Base-by-base conservation (phyloP, 805 yeast species). In the Pichia heedii region DNA sequence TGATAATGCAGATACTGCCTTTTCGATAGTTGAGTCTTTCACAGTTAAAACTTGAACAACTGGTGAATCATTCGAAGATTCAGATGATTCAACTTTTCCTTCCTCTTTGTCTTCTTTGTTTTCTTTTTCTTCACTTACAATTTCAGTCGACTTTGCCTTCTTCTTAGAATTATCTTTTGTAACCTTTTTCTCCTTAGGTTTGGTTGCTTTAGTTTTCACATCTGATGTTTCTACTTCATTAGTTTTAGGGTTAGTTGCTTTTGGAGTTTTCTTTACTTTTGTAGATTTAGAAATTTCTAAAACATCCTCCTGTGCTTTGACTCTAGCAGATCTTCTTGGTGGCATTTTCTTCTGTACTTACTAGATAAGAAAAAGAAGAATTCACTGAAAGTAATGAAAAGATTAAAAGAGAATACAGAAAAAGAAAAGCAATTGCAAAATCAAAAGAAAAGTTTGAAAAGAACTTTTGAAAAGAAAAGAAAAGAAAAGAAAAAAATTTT, bases 1-100 rank as follows among this genome's bases (percentile, higher is more conserved):
- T 44, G 68, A 65, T 56, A 93, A 72, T 52, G 87, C 94, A 16
- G 65, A 55, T 37, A 84, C 61, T 12, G 90, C 89, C 49, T 74
- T 74, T 18, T 51, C 47, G 15, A 74, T 56, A 26, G 53, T 51
- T 1, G 44, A 39, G 12, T 54, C 57, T 40, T 61, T 56, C 15
- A 57, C 33, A 65, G 64, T 34, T 19, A 38, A 33, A 29, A 26
- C 35, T 35, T 40, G 44, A 21, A 40, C 40, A 30, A 20, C 42
- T 5, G 35, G 41, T 3, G 38, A 42, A 27, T 16, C 4, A 24
- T 36, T 33, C 9, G 18, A 19, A 18, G 36, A 15, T 22, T 8
- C 16, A 5, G 26, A 13, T 18, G 40, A 13, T 19, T 41, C 33
- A 22, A 22, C 20, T 8, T 15, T n/a, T n/a, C n/a, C 22, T 34